Conservation (phyloP, 331 rosid genomes). For the Dryas integrifolia region DNA sequence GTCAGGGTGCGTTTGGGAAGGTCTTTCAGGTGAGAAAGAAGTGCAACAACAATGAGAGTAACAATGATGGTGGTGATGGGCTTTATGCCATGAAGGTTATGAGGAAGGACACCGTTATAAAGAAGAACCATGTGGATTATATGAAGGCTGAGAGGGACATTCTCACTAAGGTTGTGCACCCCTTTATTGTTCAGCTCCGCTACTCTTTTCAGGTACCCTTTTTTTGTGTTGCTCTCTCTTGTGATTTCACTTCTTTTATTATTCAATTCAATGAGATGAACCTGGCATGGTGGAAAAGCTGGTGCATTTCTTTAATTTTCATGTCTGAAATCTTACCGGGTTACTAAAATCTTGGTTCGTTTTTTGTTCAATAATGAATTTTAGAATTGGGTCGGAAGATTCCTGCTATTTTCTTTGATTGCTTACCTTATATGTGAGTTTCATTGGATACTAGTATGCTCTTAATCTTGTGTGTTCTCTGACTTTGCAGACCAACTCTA, state of each 20-base stretch:
- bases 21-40: constrained; percentile 74
- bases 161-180: constrained; percentile 86
- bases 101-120: constrained; percentile 83
- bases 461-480: constrained; percentile 10
- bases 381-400: no score
- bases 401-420: not conserved
- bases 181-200: constrained; percentile 85
- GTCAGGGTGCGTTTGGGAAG: constrained; percentile 86
- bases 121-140: constrained; percentile 86
- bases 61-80: constrained; percentile 38
- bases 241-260: not conserved
- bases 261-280: not conserved
- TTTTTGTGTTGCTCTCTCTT: not conserved
- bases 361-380: not conserved
- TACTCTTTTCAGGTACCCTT: constrained; percentile 71
- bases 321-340: not conserved
- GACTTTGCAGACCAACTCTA: constrained; percentile 64
- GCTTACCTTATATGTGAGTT: not conserved
- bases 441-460: not conserved
- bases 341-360: not conserved
- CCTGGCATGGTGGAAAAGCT: not conserved
- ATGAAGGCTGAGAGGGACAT: constrained; percentile 96
- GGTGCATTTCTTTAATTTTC: not conserved
- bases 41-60: not conserved
- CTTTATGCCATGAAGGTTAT: constrained; percentile 93